Percentiles rank a stretch among this genome's conserved stretches.
phyloP scores from a whole-genome alignment of 2,329 filamentous ascomycete species.

The Xylariaceae sp. region DNA sequence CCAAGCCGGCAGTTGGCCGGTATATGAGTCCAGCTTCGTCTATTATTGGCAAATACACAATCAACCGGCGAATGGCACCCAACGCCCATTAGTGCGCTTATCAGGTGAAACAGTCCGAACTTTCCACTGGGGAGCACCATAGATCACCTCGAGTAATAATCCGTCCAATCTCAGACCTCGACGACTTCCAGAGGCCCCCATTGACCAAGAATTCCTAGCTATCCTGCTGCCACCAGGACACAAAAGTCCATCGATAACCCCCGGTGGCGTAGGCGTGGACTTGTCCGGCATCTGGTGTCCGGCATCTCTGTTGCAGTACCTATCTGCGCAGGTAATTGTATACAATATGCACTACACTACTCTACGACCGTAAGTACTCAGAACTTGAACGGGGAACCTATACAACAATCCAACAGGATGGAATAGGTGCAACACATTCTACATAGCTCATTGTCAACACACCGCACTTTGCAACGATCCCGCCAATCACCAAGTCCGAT shows the following conservation, averaged over 20 bases:
- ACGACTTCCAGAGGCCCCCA: neutral
- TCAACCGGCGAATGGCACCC: constrained; percentile 6
- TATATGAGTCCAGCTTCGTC: constrained; percentile 8
- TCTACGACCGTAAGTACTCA: too few relatives aligned
- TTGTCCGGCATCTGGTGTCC: neutral
- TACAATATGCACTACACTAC: neutral
- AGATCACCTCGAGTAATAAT: neutral
- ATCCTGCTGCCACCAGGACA: constrained; percentile 1
- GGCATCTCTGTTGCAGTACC: neutral
- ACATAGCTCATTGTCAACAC: constrained; percentile 4
- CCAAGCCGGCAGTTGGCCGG: neutral
- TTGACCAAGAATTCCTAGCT: too few relatives aligned
- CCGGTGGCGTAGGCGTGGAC: neutral
- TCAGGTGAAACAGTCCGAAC: constrained; percentile 11
- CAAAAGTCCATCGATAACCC: neutral
- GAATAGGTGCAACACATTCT: too few relatives aligned
- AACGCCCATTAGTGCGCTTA: constrained; percentile 2
- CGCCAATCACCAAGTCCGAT: constrained; percentile 10
- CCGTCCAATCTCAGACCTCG: neutral
- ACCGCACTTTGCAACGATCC: constrained; percentile 16
- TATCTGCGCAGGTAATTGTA: neutral
- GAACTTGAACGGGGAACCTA: too few relatives aligned
- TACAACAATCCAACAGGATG: neutral
- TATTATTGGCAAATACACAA: constrained; percentile 8
- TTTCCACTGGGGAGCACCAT: neutral